phyloP scores from a whole-genome alignment of 2,329 filamentous ascomycete genomes.

The Zopfia rhizophila region DNA sequence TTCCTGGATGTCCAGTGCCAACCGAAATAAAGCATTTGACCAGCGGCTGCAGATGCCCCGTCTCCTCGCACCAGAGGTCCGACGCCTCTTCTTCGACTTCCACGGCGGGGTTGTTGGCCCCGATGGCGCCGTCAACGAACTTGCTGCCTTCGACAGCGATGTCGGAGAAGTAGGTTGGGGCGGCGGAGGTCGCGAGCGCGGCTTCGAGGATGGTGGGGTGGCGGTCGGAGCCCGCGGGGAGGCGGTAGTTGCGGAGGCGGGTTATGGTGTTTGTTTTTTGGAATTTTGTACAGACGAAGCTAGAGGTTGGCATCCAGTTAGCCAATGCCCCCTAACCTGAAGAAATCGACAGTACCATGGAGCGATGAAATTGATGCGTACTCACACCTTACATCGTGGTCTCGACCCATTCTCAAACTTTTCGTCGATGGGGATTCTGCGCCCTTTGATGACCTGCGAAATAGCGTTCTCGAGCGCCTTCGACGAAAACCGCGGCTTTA shows the following conservation, averaged over 20 bases:
- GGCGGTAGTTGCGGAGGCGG: constrained; percentile 44
- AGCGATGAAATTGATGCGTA: background rate
- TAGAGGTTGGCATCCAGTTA: constrained; percentile 4
- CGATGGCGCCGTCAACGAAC: constrained; percentile 55
- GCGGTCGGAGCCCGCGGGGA: constrained; percentile 17
- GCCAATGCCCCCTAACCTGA: constrained; percentile 37
- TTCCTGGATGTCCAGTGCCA: constrained; percentile 25
- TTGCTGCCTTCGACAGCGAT: constrained; percentile 48
- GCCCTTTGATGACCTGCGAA: constrained; percentile 11
- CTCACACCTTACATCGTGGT: constrained; percentile 23
- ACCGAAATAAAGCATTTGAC: constrained; percentile 30
- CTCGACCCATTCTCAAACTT: constrained; percentile 16
- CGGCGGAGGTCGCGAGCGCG: constrained; percentile 42
- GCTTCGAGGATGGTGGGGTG: constrained; percentile 37
- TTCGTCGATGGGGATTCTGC: constrained; percentile 11
- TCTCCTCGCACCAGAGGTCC: constrained; percentile 23
- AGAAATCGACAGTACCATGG: no score
- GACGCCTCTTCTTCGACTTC: constrained; percentile 50
- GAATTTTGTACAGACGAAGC: constrained; percentile 54
- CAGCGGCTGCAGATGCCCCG: constrained; percentile 16
- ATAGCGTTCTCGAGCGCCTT: constrained; percentile 23
- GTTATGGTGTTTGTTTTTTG: constrained; percentile 57
- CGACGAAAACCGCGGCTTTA: constrained; percentile 25
- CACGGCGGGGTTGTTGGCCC: constrained; percentile 58
- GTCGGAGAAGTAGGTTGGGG: constrained; percentile 42